A percentile compares a stretch with the other conserved stretches of the same genome.
phyloP scores from a whole-genome alignment of 129 eudicot genomes.

The Arctium lappa region DNA sequence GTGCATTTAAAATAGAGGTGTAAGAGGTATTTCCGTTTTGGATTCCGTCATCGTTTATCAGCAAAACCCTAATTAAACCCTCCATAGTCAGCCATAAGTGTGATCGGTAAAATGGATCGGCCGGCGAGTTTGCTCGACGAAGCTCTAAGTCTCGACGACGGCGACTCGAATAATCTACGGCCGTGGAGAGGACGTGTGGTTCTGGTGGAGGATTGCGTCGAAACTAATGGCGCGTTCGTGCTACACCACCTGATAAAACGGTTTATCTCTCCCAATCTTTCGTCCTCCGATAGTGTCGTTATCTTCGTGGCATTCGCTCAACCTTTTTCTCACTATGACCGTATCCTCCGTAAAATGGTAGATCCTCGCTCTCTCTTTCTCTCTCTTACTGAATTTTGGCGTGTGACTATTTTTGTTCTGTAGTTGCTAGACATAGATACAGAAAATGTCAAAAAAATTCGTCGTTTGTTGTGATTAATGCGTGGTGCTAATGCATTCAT shows the following conservation, averaged over 20 bases:
- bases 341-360: slow-evolving; percentile 88
- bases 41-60: background rate
- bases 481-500: background rate
- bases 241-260: slow-evolving; percentile 84
- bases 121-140: slow-evolving; percentile 57
- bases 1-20: background rate
- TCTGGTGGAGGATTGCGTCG: slow-evolving; percentile 80
- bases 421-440: background rate
- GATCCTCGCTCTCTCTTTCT: slow-evolving; percentile 1
- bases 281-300: slow-evolving; percentile 42
- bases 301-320: slow-evolving; percentile 76
- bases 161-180: slow-evolving; percentile 17
- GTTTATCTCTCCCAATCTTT: slow-evolving; percentile 43
- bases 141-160: slow-evolving; percentile 36
- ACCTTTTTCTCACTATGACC: slow-evolving; percentile 92
- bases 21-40: background rate
- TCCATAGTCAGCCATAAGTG: background rate
- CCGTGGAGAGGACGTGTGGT: slow-evolving; percentile 34
- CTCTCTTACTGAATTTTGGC: background rate
- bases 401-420: background rate
- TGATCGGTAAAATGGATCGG: slow-evolving; percentile 35
- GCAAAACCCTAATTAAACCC: slow-evolving; percentile 35
- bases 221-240: slow-evolving; percentile 78
- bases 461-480: background rate
- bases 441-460: background rate